phyloP scores from a whole-genome alignment of 164 flowering plant species.

The Piper betle region DNA sequence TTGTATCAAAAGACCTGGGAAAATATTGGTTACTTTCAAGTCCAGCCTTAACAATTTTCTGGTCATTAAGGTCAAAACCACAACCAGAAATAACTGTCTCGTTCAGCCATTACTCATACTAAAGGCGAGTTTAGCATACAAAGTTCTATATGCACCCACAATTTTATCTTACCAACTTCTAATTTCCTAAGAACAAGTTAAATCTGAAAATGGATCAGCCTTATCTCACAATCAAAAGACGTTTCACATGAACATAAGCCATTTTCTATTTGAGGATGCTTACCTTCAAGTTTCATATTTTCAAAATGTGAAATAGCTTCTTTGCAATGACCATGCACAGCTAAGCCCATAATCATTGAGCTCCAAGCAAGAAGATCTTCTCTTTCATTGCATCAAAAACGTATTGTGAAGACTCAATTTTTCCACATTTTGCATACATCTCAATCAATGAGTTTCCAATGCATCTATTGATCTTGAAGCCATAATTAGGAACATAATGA shows the following conservation, averaged over 20 bases:
- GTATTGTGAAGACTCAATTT: slow-evolving; percentile 19
- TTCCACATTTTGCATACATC: slow-evolving; percentile 43
- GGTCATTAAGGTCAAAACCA: too few relatives aligned
- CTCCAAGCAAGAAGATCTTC: slow-evolving; percentile 40
- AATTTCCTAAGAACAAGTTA: neutral
- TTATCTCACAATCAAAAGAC: neutral
- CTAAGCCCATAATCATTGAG: slow-evolving; percentile 47
- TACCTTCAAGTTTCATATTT: slow-evolving; percentile 34
- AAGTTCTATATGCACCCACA: neutral
- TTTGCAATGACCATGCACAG: slow-evolving; percentile 31
- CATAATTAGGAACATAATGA: slow-evolving; percentile 16
- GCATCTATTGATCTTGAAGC: slow-evolving; percentile 17
- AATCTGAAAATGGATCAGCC: neutral
- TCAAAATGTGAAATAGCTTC: slow-evolving; percentile 34
- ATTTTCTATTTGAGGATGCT: neutral
- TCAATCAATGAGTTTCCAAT: slow-evolving; percentile 33
- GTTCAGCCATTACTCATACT: neutral
- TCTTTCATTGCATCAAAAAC: slow-evolving; percentile 22
- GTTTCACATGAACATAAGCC: neutral
- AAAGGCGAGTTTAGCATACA: neutral
- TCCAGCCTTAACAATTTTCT: too few relatives aligned
- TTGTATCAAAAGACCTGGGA: too few relatives aligned
- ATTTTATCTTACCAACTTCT: neutral
- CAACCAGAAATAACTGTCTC: neutral
- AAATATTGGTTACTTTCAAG: too few relatives aligned